Conservation (phyloP, 2,329 filamentous ascomycete genomes). For the Alternaria longipes region DNA sequence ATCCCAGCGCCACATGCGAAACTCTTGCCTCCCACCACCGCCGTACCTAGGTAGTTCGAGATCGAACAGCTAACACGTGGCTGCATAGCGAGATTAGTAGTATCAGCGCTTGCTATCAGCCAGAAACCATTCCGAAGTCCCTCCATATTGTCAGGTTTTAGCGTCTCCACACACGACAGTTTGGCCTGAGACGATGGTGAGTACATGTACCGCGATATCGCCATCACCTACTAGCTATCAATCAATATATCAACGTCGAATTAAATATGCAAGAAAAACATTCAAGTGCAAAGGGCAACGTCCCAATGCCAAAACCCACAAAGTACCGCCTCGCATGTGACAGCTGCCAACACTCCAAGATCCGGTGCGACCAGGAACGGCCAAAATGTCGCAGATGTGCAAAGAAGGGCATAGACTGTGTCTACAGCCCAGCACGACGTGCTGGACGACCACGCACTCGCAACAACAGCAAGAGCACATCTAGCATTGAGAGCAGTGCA, state of each 20-base stretch:
- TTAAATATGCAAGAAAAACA: conserved; percentile 5
- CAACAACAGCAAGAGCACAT: conserved; percentile 9
- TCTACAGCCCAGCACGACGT: conserved; percentile 15
- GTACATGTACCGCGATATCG: conserved; percentile 8
- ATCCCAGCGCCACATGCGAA: neutral
- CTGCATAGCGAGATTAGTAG: neutral
- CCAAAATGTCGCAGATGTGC: conserved; percentile 19
- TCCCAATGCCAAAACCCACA: conserved; percentile 4
- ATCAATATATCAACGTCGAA: neutral
- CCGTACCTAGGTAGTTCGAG: neutral
- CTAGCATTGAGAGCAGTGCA: neutral
- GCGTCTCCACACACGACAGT: neutral
- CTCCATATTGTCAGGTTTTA: conserved; percentile 1
- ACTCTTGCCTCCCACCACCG: neutral
- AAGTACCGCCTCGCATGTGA: conserved; percentile 18
- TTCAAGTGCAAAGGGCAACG: conserved; percentile 6
- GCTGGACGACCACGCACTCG: conserved; percentile 15
- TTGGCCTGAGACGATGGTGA: neutral
- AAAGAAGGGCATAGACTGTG: conserved; percentile 16
- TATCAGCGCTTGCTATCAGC: conserved; percentile 1
- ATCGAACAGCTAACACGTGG: neutral
- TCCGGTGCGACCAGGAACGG: conserved; percentile 14
- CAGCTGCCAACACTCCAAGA: conserved; percentile 18
- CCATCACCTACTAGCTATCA: neutral
- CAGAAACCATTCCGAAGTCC: conserved; percentile 1